phyloP scores from a whole-genome alignment of 148 eudicot genomes.

The Camellia japonica region DNA sequence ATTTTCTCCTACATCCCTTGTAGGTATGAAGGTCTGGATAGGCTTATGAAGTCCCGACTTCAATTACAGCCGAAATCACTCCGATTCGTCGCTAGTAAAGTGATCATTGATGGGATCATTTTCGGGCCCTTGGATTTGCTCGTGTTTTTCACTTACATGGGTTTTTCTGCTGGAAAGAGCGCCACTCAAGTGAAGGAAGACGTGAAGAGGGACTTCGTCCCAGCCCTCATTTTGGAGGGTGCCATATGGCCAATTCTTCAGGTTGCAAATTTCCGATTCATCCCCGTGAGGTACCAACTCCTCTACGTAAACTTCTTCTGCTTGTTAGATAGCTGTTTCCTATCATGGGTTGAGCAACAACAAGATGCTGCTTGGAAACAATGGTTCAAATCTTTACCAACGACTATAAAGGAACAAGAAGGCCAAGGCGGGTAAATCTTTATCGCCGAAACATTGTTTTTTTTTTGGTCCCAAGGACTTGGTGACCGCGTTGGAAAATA shows the following conservation, averaged over 20 bases:
- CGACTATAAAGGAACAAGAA: constrained; percentile 40
- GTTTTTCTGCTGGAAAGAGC: constrained; percentile 73
- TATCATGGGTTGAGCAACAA: constrained; percentile 96
- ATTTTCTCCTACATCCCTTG: background rate
- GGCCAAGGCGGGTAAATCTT: constrained; percentile 35
- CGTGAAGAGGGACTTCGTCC: constrained; percentile 82
- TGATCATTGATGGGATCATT: constrained; percentile 77
- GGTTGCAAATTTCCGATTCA: constrained; percentile 78
- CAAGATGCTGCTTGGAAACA: constrained; percentile 90
- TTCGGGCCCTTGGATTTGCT: constrained; percentile 93
- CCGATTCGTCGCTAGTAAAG: constrained; percentile 80
- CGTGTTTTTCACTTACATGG: constrained; percentile 94
- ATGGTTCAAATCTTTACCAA: constrained; percentile 51
- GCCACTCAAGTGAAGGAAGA: constrained; percentile 72
- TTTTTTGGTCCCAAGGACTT: no score
- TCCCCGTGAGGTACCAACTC: constrained; percentile 90
- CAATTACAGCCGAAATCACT: constrained; percentile 66
- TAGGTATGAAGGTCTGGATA: constrained; percentile 94
- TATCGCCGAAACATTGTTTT: background rate
- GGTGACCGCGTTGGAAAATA: background rate
- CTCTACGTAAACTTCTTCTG: constrained; percentile 93
- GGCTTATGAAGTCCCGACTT: constrained; percentile 47
- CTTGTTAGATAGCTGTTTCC: constrained; percentile 89
- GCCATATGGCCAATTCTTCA: constrained; percentile 95
- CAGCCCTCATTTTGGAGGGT: constrained; percentile 77